Evolutionary conservation across 345 rosid genomes (phyloP), one percentile per base, ranked within the genome.

Genomic region (Pugionium dolabratum): DNA sequence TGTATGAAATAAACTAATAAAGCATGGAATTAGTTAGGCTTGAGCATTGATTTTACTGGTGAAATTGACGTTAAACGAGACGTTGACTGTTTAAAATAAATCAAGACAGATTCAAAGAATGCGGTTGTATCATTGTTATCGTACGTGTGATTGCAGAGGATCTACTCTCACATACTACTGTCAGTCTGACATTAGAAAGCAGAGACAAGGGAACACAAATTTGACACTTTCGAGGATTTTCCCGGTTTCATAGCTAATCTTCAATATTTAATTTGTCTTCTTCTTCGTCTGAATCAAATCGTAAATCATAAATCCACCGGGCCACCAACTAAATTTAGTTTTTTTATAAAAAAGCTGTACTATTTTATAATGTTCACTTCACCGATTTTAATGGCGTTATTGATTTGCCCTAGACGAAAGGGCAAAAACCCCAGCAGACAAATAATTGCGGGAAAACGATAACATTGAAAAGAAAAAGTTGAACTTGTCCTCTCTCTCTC

Each of bases 191-290:
- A 61, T 29, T 32, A 39, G 28, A 69, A 42, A 25, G 9, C 30
- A 48, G 64, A 54, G 87, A 85, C 85, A 85, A 76, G 77, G 80
- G 67, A 82, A 85, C 88, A 71, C 71, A 67, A 54, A n/a, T 78
- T 85, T 68, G 84, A 80, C 75, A 72, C 34, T 53, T 53, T 63
- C 87, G 77, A 84, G 70, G 62, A 53, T n/a, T 66, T 54, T 67
- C 82, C 68, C 75, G 49, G 71, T 70, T 70, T 43, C 65, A 49
- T 64, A 26, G n/a, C 69, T 34, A 26, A 58, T 74, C 47, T 53
- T 43, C 71, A 35, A 27, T 75, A 41, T 18, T 78, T 45, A 32
- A 63, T 61, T 74, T 59, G 59, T 66, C 61, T 40, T 54, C 60
- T 48, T 67, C 72, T 44, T 50, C 68, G 2, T 59, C 37, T 5